These are phyloP conservation scores for Kwoniella dendrophila DNA, from an alignment of 768 basidiomycete genomes.

Conservation along the genomic window DNA sequence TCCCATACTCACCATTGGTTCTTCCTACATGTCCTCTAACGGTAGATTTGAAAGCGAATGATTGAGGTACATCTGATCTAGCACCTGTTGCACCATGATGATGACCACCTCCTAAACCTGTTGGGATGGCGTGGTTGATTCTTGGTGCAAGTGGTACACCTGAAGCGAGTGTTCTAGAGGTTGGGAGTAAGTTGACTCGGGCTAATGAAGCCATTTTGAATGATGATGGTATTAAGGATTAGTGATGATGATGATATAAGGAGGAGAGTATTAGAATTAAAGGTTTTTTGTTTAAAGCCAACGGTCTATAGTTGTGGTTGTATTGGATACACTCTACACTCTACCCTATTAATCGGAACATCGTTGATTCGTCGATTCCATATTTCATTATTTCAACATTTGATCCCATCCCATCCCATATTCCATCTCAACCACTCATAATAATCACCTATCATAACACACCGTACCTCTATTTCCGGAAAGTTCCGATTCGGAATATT, in stretches of 20 bases:
- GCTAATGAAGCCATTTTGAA: constrained; percentile 41
- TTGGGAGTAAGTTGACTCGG: constrained; percentile 71
- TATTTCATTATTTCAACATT: background rate
- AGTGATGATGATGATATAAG: background rate
- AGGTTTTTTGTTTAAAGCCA: background rate
- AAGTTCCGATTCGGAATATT: constrained; percentile 3
- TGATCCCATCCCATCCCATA: constrained; percentile 6
- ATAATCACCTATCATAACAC: background rate
- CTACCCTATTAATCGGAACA: constrained; percentile 12
- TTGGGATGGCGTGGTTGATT: constrained; percentile 72
- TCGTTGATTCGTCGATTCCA: constrained; percentile 14
- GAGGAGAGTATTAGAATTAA: background rate
- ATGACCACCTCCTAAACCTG: constrained; percentile 63
- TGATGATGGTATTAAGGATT: background rate
- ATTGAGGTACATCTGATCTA: constrained; percentile 36
- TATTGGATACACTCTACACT: too few species aligned
- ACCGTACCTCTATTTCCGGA: constrained; percentile 11
- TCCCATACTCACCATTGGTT: constrained; percentile 29
- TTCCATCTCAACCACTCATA: background rate
- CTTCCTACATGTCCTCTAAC: constrained; percentile 23
- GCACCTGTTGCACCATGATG: constrained; percentile 64
- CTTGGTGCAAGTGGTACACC: constrained; percentile 77
- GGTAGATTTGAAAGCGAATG: constrained; percentile 31
- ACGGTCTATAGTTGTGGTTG: too few species aligned
- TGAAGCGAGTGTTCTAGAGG: constrained; percentile 73